Percentiles rank a stretch among this genome's conserved stretches.
These are phyloP conservation scores for Xylariaceae sp. DNA, from an alignment of 2,329 filamentous ascomycete genomes.

Conservation along the genomic window DNA sequence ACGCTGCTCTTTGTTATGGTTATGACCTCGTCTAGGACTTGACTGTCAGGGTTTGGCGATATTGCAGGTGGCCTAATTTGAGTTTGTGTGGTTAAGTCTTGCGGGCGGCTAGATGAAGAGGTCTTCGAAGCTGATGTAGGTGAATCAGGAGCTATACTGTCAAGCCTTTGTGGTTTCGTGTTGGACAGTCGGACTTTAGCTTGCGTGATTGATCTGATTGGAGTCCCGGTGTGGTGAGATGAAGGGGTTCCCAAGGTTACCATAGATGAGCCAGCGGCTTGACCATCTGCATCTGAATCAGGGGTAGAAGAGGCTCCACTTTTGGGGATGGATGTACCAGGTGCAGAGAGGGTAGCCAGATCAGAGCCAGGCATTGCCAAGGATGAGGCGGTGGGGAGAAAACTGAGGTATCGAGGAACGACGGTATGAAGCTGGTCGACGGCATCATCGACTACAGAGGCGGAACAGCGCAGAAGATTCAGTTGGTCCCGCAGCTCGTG, in stretches of 20 bases:
- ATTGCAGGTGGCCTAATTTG: not conserved
- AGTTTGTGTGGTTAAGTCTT: not conserved
- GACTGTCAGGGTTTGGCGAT: constrained; percentile 2
- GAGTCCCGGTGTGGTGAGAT: not conserved
- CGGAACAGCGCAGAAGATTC: constrained; percentile 23
- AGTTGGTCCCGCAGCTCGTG: constrained; percentile 26
- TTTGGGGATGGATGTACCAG: not conserved
- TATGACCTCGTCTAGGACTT: constrained; percentile 19
- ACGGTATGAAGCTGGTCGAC: constrained; percentile 22
- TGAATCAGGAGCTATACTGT: not conserved
- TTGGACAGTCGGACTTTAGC: constrained; percentile 11
- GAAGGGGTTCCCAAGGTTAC: not conserved
- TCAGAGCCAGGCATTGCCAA: constrained; percentile 21
- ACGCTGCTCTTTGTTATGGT: constrained; percentile 17
- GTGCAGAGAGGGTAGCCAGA: not conserved
- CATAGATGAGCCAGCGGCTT: not conserved
- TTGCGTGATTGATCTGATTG: not conserved
- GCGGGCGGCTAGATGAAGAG: not conserved
- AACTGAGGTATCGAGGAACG: constrained; percentile 23
- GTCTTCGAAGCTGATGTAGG: not conserved
- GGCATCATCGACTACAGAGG: constrained; percentile 21
- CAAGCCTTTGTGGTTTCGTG: constrained; percentile 9
- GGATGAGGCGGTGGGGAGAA: constrained; percentile 26
- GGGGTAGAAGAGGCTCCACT: not conserved
- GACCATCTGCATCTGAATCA: not conserved